Percentiles rank a stretch among this genome's conserved stretches.
phyloP scores from a whole-genome alignment of 495 filamentous ascomycete genomes.

The Lasiosphaeris hirsuta region DNA sequence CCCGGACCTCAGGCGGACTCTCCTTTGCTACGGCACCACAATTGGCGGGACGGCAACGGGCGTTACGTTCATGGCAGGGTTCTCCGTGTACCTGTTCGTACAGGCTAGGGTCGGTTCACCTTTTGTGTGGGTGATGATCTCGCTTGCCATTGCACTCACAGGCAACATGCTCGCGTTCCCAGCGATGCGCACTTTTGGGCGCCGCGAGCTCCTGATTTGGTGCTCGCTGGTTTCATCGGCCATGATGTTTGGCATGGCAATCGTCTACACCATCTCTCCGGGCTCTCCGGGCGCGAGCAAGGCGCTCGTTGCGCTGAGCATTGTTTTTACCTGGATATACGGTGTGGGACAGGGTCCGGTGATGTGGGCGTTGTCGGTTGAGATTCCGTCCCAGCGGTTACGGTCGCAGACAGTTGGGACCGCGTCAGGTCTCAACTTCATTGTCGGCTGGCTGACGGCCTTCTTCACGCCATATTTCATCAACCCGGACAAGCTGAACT shows the following conservation, averaged over 20 bases:
- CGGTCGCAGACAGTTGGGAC: slow-evolving; percentile 51
- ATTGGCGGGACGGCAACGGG: slow-evolving; percentile 29
- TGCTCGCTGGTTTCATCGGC: slow-evolving; percentile 22
- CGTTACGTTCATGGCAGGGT: slow-evolving; percentile 30
- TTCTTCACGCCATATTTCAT: slow-evolving; percentile 51
- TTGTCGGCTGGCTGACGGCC: slow-evolving; percentile 42
- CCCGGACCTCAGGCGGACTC: slow-evolving; percentile 29
- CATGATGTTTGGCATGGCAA: slow-evolving; percentile 28
- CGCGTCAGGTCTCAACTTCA: slow-evolving; percentile 44
- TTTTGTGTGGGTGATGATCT: slow-evolving; percentile 33
- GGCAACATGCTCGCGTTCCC: slow-evolving; percentile 31
- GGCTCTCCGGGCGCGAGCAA: slow-evolving; percentile 15
- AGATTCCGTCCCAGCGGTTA: slow-evolving; percentile 46
- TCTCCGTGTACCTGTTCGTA: slow-evolving; percentile 31
- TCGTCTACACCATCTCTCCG: slow-evolving; percentile 19
- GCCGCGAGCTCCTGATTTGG: slow-evolving; percentile 20
- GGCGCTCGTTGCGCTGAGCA: slow-evolving; percentile 22
- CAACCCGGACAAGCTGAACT: slow-evolving; percentile 46
- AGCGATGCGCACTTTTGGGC: slow-evolving; percentile 25
- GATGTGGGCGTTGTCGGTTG: slow-evolving; percentile 41
- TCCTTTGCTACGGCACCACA: slow-evolving; percentile 24
- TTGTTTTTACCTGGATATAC: slow-evolving; percentile 33
- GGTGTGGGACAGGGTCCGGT: slow-evolving; percentile 41
- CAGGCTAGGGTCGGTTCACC: slow-evolving; percentile 28
- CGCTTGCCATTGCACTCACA: slow-evolving; percentile 28